Percentiles rank a stretch among this genome's conserved stretches.
Evolutionary conservation across 768 basidiomycete genomes (phyloP).

Genomic region (Saitozyma sp.): DNA sequence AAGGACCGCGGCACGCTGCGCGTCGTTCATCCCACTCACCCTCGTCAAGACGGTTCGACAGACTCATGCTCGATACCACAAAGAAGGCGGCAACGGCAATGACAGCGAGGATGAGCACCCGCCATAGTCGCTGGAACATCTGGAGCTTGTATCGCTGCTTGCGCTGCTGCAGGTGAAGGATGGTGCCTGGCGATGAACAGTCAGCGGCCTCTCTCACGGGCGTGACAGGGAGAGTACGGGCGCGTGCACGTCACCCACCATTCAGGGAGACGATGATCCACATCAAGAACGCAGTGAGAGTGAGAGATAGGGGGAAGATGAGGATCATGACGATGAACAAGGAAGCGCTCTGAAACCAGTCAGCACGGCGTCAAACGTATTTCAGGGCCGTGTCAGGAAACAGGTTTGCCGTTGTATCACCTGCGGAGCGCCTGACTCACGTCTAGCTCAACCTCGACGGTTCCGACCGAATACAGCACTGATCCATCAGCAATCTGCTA

Average conservation of each 20-base stretch:
- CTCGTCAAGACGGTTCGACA: conserved; percentile 88
- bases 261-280: conserved; percentile 94
- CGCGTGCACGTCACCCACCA: conserved; percentile 30
- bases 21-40: conserved; percentile 55
- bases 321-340: conserved; percentile 80
- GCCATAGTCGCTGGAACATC: conserved; percentile 86
- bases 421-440: conserved; percentile 41
- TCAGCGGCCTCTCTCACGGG: conserved; percentile 53
- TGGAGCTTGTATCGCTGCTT: conserved; percentile 81
- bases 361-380: too few species aligned
- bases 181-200: conserved; percentile 59
- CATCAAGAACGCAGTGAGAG: conserved; percentile 89
- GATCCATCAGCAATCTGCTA: conserved; percentile 5
- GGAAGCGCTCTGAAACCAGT: conserved; percentile 61
- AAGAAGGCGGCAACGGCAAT: conserved; percentile 84
- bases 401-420: neutral
- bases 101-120: conserved; percentile 78
- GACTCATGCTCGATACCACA: conserved; percentile 83
- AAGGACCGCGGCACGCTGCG: neutral
- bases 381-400: too few species aligned
- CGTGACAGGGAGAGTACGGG: neutral
- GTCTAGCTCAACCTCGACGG: conserved; percentile 88
- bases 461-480: conserved; percentile 92
- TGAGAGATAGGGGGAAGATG: conserved; percentile 90
- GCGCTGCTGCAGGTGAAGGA: conserved; percentile 75